Percentiles rank a stretch among this genome's conserved stretches.
These are phyloP conservation scores for Eremothecium cymbalariae DNA, from an alignment of 1,139 yeast species.

Conservation along the genomic window DNA sequence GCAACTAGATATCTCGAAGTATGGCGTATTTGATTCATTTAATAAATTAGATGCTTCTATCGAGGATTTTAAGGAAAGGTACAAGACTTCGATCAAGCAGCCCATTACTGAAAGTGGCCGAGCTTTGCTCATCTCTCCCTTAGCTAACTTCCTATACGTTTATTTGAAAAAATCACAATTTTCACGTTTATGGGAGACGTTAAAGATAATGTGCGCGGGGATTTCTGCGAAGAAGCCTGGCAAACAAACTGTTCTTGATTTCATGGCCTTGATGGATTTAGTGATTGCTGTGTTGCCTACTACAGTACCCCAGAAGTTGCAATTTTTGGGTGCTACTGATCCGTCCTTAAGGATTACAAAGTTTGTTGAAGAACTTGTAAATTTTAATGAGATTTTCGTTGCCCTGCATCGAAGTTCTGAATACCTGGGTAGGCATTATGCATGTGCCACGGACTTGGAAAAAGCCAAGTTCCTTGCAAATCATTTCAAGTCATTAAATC, in stretches of 20 bases:
- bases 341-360: slow-evolving; percentile 34
- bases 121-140: slow-evolving; percentile 49
- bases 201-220: slow-evolving; percentile 23
- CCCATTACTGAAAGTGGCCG: slow-evolving; percentile 23
- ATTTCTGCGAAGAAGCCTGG: slow-evolving; percentile 19
- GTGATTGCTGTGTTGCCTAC: slow-evolving; percentile 55
- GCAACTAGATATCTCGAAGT: slow-evolving; percentile 24
- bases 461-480: slow-evolving; percentile 51
- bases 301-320: slow-evolving; percentile 41
- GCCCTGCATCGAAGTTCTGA: slow-evolving; percentile 32
- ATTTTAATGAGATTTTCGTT: slow-evolving; percentile 32
- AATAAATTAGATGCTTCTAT: slow-evolving; percentile 28
- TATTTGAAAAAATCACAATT: slow-evolving; percentile 36
- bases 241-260: slow-evolving; percentile 8
- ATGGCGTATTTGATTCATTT: slow-evolving; percentile 28
- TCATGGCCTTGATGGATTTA: slow-evolving; percentile 44
- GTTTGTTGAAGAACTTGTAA: slow-evolving; percentile 33
- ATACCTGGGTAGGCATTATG: slow-evolving; percentile 37
- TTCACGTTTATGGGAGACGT: slow-evolving; percentile 21
- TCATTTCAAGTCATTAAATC: slow-evolving; percentile 50
- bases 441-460: slow-evolving; percentile 46
- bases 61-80: slow-evolving; percentile 19
- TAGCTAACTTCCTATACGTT: slow-evolving; percentile 50
- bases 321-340: slow-evolving; percentile 35
- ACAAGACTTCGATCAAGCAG: slow-evolving; percentile 14